These are phyloP conservation scores for Paramyrothecium roridum DNA, from an alignment of 2,329 filamentous ascomycete genomes.

Conservation along the genomic window DNA sequence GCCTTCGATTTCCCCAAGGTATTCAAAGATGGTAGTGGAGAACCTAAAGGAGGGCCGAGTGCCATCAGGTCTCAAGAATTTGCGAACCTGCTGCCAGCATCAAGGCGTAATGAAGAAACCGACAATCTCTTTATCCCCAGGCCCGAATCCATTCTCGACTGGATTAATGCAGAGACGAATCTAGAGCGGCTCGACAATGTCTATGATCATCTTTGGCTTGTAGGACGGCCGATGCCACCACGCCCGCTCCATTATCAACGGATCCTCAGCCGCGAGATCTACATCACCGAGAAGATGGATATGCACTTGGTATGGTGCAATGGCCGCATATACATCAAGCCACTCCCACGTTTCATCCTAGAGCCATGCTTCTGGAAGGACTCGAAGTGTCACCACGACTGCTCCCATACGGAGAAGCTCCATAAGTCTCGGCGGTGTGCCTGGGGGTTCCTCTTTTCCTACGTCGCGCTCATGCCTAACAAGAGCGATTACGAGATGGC, in stretches of 20 bases:
- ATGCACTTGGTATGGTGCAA: conserved; percentile 19
- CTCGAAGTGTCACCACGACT: background rate
- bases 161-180: background rate
- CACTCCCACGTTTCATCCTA: conserved; percentile 23
- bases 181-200: conserved; percentile 1
- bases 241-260: conserved; percentile 17
- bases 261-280: conserved; percentile 11
- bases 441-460: conserved; percentile 27
- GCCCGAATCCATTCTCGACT: background rate
- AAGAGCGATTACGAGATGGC: conserved; percentile 34
- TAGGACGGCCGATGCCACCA: conserved; percentile 19
- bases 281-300: conserved; percentile 13
- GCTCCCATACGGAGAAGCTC: no score
- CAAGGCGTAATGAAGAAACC: no score
- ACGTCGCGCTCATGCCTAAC: conserved; percentile 26
- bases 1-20: no score
- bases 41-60: no score
- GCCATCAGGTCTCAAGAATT: no score
- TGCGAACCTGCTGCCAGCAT: no score
- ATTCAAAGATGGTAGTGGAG: no score
- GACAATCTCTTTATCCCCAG: no score
- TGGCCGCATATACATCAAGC: conserved; percentile 19
- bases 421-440: background rate
- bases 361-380: conserved; percentile 12
- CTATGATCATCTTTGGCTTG: conserved; percentile 17